These are phyloP conservation scores for Taphrina sp. DNA, from an alignment of 1,139 yeast species.

Conservation along the genomic window DNA sequence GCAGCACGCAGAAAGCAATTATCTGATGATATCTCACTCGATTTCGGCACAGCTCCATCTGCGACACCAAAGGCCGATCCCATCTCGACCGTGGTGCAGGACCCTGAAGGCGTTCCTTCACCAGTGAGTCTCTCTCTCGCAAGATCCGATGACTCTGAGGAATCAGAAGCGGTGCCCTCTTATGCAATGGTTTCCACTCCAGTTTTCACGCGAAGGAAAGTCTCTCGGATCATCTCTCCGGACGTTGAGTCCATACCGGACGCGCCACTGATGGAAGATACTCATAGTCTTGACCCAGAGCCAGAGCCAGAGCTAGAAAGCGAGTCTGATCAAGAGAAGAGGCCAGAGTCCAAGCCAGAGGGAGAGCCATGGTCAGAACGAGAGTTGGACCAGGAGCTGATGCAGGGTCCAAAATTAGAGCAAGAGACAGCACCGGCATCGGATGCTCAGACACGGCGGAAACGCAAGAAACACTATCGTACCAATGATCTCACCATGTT, in stretches of 20 bases:
- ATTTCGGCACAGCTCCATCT: background rate
- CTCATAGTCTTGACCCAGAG: too few species aligned
- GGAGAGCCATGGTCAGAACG: too few species aligned
- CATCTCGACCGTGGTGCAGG: background rate
- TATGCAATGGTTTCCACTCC: background rate
- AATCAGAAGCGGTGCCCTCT: background rate
- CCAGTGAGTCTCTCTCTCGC: background rate
- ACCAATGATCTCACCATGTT: background rate
- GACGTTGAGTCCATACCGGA: too few species aligned
- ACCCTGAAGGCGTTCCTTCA: background rate
- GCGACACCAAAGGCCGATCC: background rate
- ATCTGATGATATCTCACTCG: slow-evolving; percentile 16
- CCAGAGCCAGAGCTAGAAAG: too few species aligned
- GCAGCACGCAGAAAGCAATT: slow-evolving; percentile 9
- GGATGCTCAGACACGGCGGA: background rate
- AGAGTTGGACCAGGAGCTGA: too few species aligned
- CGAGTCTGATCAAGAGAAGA: too few species aligned
- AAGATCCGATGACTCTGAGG: background rate
- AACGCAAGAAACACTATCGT: background rate
- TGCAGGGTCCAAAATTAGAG: too few species aligned
- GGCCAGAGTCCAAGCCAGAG: background rate
- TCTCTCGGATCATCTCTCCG: too few species aligned
- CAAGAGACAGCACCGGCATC: background rate
- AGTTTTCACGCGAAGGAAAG: slow-evolving; percentile 6
- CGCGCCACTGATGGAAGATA: too few species aligned